These are phyloP conservation scores for Diaporthe longicolla DNA, from an alignment of 2,329 filamentous ascomycete genomes.

Conservation along the genomic window DNA sequence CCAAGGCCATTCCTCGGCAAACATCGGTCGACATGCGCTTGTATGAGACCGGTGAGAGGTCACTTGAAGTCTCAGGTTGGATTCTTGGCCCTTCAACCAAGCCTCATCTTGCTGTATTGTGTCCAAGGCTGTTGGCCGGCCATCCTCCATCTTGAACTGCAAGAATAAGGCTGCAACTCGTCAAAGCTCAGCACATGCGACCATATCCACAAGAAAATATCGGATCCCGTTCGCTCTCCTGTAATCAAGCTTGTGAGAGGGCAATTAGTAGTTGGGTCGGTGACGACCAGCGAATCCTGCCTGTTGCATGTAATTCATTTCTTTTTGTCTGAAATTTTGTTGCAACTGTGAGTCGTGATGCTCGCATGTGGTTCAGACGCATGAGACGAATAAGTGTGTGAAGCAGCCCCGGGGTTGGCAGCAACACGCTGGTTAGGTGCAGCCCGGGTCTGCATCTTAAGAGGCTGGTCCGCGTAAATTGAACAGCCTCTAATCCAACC, in stretches of 20 bases:
- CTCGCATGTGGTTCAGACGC: background rate
- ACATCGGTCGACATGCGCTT: too few species aligned
- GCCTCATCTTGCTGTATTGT: background rate
- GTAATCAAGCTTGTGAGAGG: slow-evolving; percentile 38
- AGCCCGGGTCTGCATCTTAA: background rate
- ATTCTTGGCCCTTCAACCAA: background rate
- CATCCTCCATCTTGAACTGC: too few species aligned
- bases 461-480: background rate
- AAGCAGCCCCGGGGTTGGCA: background rate
- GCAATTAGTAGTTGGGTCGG: slow-evolving; percentile 36
- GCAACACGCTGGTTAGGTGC: background rate
- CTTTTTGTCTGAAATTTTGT: background rate
- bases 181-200: background rate
- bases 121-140: too few species aligned
- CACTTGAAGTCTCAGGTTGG: background rate
- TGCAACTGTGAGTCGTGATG: background rate
- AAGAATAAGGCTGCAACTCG: background rate
- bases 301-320: slow-evolving; percentile 37
- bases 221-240: slow-evolving; percentile 35
- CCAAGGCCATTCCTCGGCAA: background rate
- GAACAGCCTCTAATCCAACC: background rate
- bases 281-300: slow-evolving; percentile 38
- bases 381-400: background rate
- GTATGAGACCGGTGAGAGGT: background rate
- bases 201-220: slow-evolving; percentile 35